Base-by-base conservation (phyloP, 768 basidiomycete species). In the Cystofilobasidium ferigula region DNA sequence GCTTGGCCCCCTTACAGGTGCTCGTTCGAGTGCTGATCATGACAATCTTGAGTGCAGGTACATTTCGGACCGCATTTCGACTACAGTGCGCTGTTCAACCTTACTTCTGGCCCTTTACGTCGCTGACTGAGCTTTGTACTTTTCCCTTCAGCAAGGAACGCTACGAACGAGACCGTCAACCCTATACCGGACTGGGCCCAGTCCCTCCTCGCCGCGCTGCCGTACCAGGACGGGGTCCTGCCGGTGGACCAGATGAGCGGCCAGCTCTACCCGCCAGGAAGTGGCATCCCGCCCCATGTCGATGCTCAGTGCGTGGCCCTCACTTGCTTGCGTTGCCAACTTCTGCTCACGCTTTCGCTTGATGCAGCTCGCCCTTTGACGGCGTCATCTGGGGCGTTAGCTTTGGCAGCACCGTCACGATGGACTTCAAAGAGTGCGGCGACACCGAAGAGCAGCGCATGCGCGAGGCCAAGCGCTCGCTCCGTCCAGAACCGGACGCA, bases 281-380 rank as follows among this genome's bases (percentile, higher is more conserved):
- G 43, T 10, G 67, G 67, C 16, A 68, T 68, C 32, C 67, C 67
- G 1, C 67, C 67, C 12, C 67, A 68, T n/a, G 67, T 68, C 42
- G 67, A 68, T 32, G 63, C 67, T n/a, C 67, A 68, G 63, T 64
- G 36, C 30, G 63, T 64, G 7, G 24, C 35, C 26, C 18, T 45
- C 30, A 1, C 20, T 32, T 24, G 2, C 32, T 6, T 42, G 35
- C 24, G 14, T 24, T 38, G 34, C 30, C 28, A 12, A 22, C 14
- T 42, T n/a, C 3, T 7, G 24, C 43, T 36, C 45, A 35, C 14
- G 34, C 10, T 28, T 57, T 34, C 42, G 14, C 38, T n/a, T n/a
- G n/a, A n/a, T n/a, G 6, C 38, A 64, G 63, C 38, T 58, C 61
- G 7, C 67, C 67, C 0, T 68, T 68, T 24, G 67, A 61, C 24